Evolutionary conservation across 306 rosid species (phyloP).

Genomic region (Rosa persica): DNA sequence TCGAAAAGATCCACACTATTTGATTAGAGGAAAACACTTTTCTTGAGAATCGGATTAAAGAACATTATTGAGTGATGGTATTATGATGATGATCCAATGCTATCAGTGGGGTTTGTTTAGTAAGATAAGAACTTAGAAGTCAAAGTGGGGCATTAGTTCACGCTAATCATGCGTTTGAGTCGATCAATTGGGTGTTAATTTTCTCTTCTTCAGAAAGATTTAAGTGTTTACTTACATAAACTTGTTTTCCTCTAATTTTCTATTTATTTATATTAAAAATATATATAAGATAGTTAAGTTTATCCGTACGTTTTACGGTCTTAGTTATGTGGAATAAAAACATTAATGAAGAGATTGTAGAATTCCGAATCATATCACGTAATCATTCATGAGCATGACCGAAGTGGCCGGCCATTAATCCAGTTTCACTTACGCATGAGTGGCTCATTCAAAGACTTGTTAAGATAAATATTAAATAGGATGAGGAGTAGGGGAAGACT

Average conservation of each 20-base stretch:
- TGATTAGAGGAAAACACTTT: background rate
- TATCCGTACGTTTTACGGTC: no score
- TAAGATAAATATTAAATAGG: background rate
- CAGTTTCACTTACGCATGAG: background rate
- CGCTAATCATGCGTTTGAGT: background rate
- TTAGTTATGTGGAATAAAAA: no score
- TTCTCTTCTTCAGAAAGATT: no score
- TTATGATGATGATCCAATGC: slow-evolving; percentile 12
- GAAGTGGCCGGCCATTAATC: background rate
- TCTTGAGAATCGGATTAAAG: background rate
- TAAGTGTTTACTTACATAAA: no score
- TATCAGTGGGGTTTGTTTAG: slow-evolving; percentile 26
- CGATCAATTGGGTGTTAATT: background rate
- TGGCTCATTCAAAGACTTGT: background rate
- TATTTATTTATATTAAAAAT: no score
- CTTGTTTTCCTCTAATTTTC: no score
- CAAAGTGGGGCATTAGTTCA: slow-evolving; percentile 18
- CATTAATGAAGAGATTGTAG: no score
- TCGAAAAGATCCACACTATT: background rate
- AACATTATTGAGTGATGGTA: background rate
- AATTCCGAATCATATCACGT: no score
- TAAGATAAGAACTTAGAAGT: background rate
- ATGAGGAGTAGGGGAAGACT: background rate
- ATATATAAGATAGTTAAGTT: no score
- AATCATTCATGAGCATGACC: no score